Base-by-base conservation (phyloP, 75 land plant genomes). In the Pseudotsuga menziesii region DNA sequence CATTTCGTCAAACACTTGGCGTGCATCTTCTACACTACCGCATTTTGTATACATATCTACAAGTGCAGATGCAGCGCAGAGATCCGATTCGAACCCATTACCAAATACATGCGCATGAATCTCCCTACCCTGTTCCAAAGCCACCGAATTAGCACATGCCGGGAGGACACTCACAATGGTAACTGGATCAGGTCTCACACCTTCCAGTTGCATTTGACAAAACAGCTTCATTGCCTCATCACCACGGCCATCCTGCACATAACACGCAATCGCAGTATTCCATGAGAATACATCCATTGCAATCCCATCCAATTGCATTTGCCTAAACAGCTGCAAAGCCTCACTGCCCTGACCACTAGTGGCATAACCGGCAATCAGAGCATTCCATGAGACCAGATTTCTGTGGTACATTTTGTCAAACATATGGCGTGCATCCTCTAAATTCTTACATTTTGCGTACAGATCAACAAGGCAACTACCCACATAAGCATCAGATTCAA, bases 361-460 rank as follows among this genome's bases (percentile, higher is more conserved):
- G 16, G 78, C 71, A 77, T 82, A 85, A 1, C 85, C 86, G 58
- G 85, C 60, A 67, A 93, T 88, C 86, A 90, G 84, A 23, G 88
- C 88, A 41, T 83, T 80, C 93, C 89, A 90, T 41, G 89, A 80
- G 25, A 88, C 83, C 25, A 59, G 61, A 60, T 88, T 88, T 59
- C 60, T 82, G 54, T 81, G 70, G 15, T 52, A 78, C 72, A 83
- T 81, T 69, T 60, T 25, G 12, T 60, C 70, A 76, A 92, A 92
- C 20, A 90, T 59, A 56, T 56, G 19, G 59, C 54, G 80, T 23
- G 92, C 82, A 26, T 84, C 86, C 57, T 80, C 81, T 25, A 92
- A 32, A 67, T 78, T 48, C 56, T 85, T 83, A 80, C 92, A 92
- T 72, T 87, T 92, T 41, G 86, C 87, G 75, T 90, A 92, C 89